Conservation (phyloP, 1,284 basidiomycete species). For the Puccinia sorghi region DNA sequence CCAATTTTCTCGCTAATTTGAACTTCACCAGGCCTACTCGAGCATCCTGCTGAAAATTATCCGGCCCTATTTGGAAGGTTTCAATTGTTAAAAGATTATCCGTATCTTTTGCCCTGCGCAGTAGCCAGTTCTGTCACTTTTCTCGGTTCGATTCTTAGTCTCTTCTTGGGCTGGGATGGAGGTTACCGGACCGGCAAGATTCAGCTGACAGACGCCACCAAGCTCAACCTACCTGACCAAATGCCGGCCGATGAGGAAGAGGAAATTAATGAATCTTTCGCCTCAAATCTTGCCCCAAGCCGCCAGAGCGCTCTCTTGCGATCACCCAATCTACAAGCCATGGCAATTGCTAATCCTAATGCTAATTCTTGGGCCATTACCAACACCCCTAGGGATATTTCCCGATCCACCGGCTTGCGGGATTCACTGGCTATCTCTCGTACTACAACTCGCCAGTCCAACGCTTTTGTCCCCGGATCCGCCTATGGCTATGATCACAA, state of each 20-base stretch:
- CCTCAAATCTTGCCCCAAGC: not conserved
- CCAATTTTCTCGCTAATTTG: conserved; percentile 64
- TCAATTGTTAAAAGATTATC: conserved; percentile 73
- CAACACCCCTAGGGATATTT: conserved; percentile 4
- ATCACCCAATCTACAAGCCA: conserved; percentile 53
- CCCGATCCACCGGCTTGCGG: conserved; percentile 4
- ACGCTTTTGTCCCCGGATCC: conserved; percentile 51
- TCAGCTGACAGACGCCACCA: conserved; percentile 63
- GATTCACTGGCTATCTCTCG: conserved; percentile 36
- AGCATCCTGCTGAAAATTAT: conserved; percentile 81
- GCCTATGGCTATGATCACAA: conserved; percentile 50
- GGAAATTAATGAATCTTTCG: conserved; percentile 23
- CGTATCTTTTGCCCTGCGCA: conserved; percentile 87
- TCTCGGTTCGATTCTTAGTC: conserved; percentile 75
- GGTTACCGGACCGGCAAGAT: conserved; percentile 82
- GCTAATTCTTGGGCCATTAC: not conserved
- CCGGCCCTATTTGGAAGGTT: conserved; percentile 67
- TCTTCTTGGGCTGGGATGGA: conserved; percentile 87
- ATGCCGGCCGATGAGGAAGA: conserved; percentile 64
- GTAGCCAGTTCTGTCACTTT: conserved; percentile 61
- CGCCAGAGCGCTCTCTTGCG: conserved; percentile 52
- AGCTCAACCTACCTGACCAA: conserved; percentile 54
- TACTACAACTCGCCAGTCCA: conserved; percentile 36
- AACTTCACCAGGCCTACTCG: conserved; percentile 60
- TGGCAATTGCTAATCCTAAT: conserved; percentile 28